These are phyloP conservation scores for Trichophyton schoenleinii DNA, from an alignment of 2,329 filamentous ascomycete genomes.

Conservation along the genomic window DNA sequence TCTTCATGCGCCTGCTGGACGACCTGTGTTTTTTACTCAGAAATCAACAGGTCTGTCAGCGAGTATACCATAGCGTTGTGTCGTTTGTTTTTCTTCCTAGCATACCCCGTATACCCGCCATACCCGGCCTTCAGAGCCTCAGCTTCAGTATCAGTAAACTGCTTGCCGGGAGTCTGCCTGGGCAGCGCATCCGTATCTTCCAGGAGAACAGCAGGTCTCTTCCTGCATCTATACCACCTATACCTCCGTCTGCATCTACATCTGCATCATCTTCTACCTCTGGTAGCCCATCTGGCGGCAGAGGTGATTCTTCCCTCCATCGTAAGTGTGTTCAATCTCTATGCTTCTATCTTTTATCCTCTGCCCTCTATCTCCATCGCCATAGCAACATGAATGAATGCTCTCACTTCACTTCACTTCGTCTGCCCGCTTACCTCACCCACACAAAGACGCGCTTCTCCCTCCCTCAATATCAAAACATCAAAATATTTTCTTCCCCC, in stretches of 20 bases:
- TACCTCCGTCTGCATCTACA: not conserved
- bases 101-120: not conserved
- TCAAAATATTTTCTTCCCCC: not conserved
- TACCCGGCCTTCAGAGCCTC: conserved; percentile 1
- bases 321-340: not conserved
- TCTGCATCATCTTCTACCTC: not conserved
- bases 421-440: not conserved
- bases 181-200: not conserved
- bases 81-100: not conserved
- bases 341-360: not conserved
- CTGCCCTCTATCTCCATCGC: not conserved
- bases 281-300: not conserved
- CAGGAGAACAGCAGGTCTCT: not conserved
- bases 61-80: not conserved
- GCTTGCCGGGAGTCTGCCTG: not conserved
- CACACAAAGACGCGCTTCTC: not conserved
- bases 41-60: not conserved
- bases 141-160: not conserved
- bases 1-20: not conserved
- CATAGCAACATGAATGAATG: not conserved
- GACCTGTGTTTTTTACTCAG: not conserved
- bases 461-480: not conserved
- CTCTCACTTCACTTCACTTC: not conserved
- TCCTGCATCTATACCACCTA: not conserved
- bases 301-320: not conserved